Base-by-base conservation (phyloP, 2,329 filamentous ascomycete species). In the Biscogniauxia marginata region DNA sequence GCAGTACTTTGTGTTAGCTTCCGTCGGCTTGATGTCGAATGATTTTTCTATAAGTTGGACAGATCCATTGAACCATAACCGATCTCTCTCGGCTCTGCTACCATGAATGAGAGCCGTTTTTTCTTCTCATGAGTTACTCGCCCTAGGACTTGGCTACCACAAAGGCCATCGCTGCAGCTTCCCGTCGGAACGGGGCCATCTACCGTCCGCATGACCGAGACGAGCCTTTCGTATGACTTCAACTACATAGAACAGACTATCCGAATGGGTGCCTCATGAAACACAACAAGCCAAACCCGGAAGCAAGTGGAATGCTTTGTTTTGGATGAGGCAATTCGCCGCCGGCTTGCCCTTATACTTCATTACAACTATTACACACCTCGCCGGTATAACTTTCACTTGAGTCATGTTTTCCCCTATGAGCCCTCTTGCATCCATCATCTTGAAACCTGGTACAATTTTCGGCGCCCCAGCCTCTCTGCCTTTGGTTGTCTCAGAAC, bases 311-410 rank as follows among this genome's bases (percentile, higher is more conserved):
- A 52, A 52, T 50, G 46, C 19, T 43, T 53, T 53, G 45, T 50
- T 49, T 56, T 21, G 56, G 56, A 61, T 56, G 61, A 61, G 46
- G 56, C 54, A 49, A 25, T 22, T 52, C 46, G 53, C 61, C 56
- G 53, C 53, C 46, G 19, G 13, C 46, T 30, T 49, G 19, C 21
- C 49, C 49, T 6, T 50, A 51, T 53, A 47, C 24, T 54, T 47
- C 51, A 57, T 60, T 61, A 63, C 50, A 55, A 46, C 47, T 63
- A 46, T 58, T 60, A 54, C 63, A 64, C 62, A 63, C 49, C 59
- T 60, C 58, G 53, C 55, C 54, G 57, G 52, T 55, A 47, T 49
- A 50, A 56, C 34, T 47, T 11, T 49, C 48, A 56, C 34, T 47
- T 11, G 46, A 57, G 50, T 49, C 25, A 39, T 56, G 30, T 25